Evolutionary conservation across 495 filamentous ascomycete species (phyloP).

Genomic region (Annulohypoxylon moriforme): DNA sequence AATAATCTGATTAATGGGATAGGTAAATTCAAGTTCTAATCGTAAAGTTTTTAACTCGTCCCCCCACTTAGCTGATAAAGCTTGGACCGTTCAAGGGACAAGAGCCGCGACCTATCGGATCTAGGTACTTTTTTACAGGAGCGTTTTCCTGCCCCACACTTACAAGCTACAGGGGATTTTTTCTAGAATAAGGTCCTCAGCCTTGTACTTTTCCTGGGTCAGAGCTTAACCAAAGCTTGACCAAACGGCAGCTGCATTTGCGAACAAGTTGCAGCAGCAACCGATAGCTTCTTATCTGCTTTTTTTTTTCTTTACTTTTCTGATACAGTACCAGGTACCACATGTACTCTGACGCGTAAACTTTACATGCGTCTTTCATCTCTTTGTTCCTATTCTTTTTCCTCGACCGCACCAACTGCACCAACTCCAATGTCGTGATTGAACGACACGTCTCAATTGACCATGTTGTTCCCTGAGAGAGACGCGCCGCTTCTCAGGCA

Average conservation of each 20-base stretch:
- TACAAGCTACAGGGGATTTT: conserved; percentile 11
- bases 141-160: neutral
- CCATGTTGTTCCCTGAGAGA: conserved; percentile 83
- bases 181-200: conserved; percentile 36
- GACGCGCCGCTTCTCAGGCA: conserved; percentile 79
- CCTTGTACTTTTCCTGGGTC: conserved; percentile 26
- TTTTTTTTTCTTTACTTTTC: neutral
- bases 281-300: too few relatives aligned
- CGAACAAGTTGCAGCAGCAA: conserved; percentile 11
- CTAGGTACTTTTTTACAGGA: neutral
- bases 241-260: conserved; percentile 17
- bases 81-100: conserved; percentile 3
- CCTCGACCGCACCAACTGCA: neutral
- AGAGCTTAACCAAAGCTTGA: conserved; percentile 12
- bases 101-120: neutral
- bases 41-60: conserved; percentile 2
- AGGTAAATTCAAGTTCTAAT: neutral
- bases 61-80: conserved; percentile 11
- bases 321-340: neutral
- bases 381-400: neutral
- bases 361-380: conserved; percentile 1
- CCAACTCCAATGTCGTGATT: conserved; percentile 10
- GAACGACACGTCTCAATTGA: conserved; percentile 20
- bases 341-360: neutral
- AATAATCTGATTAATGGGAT: conserved; percentile 8